Percentiles rank a stretch among this genome's conserved stretches.
phyloP scores from a whole-genome alignment of 192 early-diverging fungal genomes.

The Pecoramyces ruminantium region DNA sequence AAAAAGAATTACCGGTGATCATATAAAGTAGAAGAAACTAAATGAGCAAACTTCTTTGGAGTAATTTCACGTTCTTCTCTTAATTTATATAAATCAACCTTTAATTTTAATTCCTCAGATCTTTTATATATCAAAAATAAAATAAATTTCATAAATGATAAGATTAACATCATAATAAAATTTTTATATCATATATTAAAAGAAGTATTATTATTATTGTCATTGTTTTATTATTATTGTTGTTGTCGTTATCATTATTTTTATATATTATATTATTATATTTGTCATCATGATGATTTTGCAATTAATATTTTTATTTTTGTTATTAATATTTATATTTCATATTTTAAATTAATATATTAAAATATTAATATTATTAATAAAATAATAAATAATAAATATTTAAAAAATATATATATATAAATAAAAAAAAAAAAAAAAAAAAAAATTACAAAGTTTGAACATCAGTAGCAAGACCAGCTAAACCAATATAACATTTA shows the following conservation, averaged over 20 bases:
- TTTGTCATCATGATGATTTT: too few relatives aligned
- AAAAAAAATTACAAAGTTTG: constrained; percentile 62
- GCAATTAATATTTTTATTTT: too few relatives aligned
- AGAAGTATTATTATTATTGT: too few relatives aligned
- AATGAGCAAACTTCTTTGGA: constrained; percentile 77
- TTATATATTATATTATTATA: too few relatives aligned
- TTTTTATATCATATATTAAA: too few relatives aligned
- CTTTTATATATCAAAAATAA: too few relatives aligned
- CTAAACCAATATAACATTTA: constrained; percentile 71
- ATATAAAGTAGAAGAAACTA: constrained; percentile 92
- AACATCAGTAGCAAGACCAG: constrained; percentile 92
- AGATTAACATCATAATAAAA: too few relatives aligned
- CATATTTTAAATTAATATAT: too few relatives aligned
- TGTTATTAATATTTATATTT: too few relatives aligned
- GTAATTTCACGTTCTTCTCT: constrained; percentile 90
- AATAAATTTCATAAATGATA: too few relatives aligned
- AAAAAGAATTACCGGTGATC: constrained; percentile 45
- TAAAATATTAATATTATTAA: not conserved
- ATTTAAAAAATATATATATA: constrained; percentile 1
- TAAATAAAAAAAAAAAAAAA: not conserved
- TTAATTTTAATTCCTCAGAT: constrained; percentile 74
- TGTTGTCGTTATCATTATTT: too few relatives aligned
- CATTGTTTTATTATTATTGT: too few relatives aligned
- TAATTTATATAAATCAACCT: constrained; percentile 90
- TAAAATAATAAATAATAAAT: not conserved